Base-by-base conservation (phyloP, 495 filamentous ascomycete genomes). In the Penicillium paxilli region DNA sequence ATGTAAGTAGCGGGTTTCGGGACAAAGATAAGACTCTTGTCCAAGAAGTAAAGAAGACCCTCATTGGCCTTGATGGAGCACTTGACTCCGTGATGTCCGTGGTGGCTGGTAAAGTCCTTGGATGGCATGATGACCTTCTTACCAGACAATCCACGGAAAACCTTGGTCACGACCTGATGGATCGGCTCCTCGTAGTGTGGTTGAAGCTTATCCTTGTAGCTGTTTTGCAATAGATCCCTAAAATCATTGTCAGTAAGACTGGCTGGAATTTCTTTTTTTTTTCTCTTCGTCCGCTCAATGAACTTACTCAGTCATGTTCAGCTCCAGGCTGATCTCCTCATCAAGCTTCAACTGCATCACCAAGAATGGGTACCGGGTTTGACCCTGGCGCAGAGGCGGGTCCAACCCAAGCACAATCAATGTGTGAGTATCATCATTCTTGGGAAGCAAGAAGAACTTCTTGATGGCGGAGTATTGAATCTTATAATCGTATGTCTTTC, bases 401-500 rank as follows among this genome's bases (percentile, higher is more conserved):
- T 99, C 95, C 40, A 99, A 80, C 47, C 95, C 95, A 54, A 99
- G 87, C 51, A 92, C 92, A 57, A 98, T 92, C 72, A 99, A 87
- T 44, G 84, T 90, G 66, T 99, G 95, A 20, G 93, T 76, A 42
- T 99, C 95, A 71, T 99, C 95, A 8, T 94, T 92, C 75, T 98
- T 99, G 5, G 95, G 95, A 5, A 99, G 85, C 49, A 96, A 79
- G 83, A 99, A 95, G 71, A 98, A 98, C 72, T 98, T 98, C 78
- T 99, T 99, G 76, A 97, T 90, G 28, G 85, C 81, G 28, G 96
- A 89, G 68, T 96, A 99, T 74, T 96, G 91, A 56, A 99, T 96
- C 80, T 99, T 99, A 83, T 99, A 99, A 78, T 98, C 95, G 80
- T 99, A 99, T 25, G 95, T 99, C 74, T 98, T 98, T 46, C 95